Base-by-base conservation (phyloP, 345 rosid species). In the Linum trigynum region DNA sequence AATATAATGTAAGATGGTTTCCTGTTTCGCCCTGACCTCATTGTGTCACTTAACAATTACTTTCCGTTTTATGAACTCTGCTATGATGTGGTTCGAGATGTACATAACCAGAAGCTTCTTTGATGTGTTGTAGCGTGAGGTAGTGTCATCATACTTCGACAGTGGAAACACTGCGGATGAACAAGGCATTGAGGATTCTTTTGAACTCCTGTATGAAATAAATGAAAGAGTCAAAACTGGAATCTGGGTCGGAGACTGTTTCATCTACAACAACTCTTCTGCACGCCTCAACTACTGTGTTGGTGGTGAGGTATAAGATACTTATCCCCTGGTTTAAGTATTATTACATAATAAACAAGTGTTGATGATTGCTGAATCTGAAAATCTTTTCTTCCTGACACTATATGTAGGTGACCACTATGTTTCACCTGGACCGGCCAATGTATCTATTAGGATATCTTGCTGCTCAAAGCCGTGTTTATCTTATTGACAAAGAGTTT, bases 201-300 rank as follows among this genome's bases (percentile, higher is more conserved):
- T 95, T 75, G 99, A 91, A 78, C 94, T 95, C 74, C 98, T 95
- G 58, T 92, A 91, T 86, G 98, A 95, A 78, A 84, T 83, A 70
- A 92, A 86, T 82, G 99, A 95, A 75, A 96, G 99, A 71, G 96
- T 89, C 64, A 89, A 95, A 80, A 95, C 99, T 53, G 99, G 99
- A 67, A 68, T 91, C 57, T 95, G 98, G 99, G 99, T 95, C 78
- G 99, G 98, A 69, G 99, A 95, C 75, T 95, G 99, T 82, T 95
- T 95, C 75, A 95, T 95, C 71, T 95, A 91, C 80, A 95, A 86
- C 81, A 95, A 95, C 78, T 83, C 98, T 60, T 80, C 98, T 8
- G 89, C 95, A 96, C 89, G 97, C 73, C 98, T 95, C 69, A 95
- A 95, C 74, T 95, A 95, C 72, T 91, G 99, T 77, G 98, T 95